These are phyloP conservation scores for Trametes sanguinea DNA, from an alignment of 768 basidiomycete genomes.

Conservation along the genomic window DNA sequence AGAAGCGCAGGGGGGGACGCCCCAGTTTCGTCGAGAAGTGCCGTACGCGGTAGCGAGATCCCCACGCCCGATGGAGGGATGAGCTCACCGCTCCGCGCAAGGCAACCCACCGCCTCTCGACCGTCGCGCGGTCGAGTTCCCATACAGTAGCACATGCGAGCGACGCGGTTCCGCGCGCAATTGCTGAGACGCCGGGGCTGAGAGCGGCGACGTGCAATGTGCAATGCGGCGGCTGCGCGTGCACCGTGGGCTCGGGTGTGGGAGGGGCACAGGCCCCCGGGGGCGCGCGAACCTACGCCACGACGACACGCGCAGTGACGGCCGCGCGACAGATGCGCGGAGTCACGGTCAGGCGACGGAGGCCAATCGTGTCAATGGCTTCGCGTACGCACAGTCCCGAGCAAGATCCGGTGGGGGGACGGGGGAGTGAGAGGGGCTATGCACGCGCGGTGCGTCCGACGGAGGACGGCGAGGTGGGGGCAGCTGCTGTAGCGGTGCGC, in stretches of 20 bases:
- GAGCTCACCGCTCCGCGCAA: conserved; percentile 6
- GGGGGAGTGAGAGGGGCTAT: background rate
- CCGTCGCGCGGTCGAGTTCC: too few relatives aligned
- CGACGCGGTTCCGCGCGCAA: too few relatives aligned
- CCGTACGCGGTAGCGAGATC: background rate
- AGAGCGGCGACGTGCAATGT: too few relatives aligned
- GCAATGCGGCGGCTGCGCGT: too few relatives aligned
- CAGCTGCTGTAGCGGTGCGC: background rate
- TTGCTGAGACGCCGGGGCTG: too few relatives aligned
- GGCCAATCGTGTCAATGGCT: background rate
- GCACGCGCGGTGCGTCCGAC: background rate
- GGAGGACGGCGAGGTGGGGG: background rate
- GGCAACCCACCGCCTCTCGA: too few relatives aligned
- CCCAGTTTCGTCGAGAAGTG: background rate
- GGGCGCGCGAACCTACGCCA: conserved; percentile 13
- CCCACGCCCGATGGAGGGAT: conserved; percentile 7
- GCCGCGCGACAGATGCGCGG: background rate
- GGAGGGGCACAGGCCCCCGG: too few relatives aligned
- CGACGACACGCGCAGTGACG: background rate
- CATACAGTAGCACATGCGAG: too few relatives aligned
- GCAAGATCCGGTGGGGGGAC: conserved; percentile 12
- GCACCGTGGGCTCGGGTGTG: too few relatives aligned
- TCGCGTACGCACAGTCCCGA: conserved; percentile 7
- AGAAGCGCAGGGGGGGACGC: background rate
- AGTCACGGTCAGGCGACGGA: conserved; percentile 13